Evolutionary conservation across 768 basidiomycete species (phyloP).

Genomic region (Grammothele lineata): DNA sequence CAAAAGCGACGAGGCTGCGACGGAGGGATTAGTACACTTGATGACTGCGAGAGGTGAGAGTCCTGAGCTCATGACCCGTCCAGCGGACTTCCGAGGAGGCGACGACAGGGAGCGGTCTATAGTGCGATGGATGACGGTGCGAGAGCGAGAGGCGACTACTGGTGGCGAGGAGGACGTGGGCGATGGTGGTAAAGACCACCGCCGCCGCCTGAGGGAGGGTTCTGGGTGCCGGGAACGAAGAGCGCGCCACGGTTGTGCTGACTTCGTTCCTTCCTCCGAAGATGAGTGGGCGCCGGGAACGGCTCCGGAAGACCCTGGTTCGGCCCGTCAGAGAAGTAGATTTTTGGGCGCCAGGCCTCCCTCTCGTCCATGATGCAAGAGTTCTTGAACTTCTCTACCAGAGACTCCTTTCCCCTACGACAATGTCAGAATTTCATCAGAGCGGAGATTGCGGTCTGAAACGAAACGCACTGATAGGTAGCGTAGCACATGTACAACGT

Average conservation of each 20-base stretch:
- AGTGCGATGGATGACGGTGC: no score
- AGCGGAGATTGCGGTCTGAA: no score
- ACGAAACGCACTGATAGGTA: constrained; percentile 70
- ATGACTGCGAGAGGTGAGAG: background rate
- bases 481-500: constrained; percentile 90
- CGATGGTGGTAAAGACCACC: constrained; percentile 17
- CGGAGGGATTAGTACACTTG: background rate
- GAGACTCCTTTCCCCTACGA: constrained; percentile 78
- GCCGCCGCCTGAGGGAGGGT: constrained; percentile 8
- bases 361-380: constrained; percentile 87
- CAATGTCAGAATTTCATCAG: no score
- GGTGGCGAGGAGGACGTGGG: constrained; percentile 11
- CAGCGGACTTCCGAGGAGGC: no score
- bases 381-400: constrained; percentile 91
- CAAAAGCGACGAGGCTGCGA: background rate
- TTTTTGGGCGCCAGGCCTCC: constrained; percentile 79
- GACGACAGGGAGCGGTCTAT: no score
- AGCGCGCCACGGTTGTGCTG: constrained; percentile 72
- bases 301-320: constrained; percentile 73
- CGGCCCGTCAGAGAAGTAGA: constrained; percentile 75
- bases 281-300: constrained; percentile 80
- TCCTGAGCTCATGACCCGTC: no score
- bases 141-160: constrained; percentile 1
- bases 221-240: constrained; percentile 38
- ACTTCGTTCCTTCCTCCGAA: constrained; percentile 79